These are phyloP conservation scores for Cicer chorassanicum DNA, from an alignment of 306 rosid genomes.

Conservation along the genomic window DNA sequence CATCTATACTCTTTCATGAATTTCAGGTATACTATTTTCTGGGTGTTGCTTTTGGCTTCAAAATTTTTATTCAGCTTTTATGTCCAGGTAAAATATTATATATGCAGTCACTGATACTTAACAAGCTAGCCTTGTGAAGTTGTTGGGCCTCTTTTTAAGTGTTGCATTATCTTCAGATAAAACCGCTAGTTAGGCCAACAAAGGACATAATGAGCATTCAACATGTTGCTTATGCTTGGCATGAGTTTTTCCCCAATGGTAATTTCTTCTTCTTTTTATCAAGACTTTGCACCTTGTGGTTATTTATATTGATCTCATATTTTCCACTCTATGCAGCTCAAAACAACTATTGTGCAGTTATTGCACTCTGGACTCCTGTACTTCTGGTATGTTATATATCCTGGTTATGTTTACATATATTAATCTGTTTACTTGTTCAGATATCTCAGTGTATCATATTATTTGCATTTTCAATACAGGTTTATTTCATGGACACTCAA, in stretches of 20 bases:
- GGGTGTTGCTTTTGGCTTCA: conserved; percentile 79
- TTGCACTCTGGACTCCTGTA: conserved; percentile 86
- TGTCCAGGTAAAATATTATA: conserved; percentile 63
- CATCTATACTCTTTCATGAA: conserved; percentile 42
- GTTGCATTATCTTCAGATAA: conserved; percentile 65
- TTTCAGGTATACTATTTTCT: conserved; percentile 92
- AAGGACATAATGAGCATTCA: conserved; percentile 77
- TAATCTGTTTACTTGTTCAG: conserved; percentile 35
- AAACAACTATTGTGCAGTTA: conserved; percentile 73
- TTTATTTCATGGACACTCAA: conserved; percentile 97
- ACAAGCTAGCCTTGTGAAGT: conserved; percentile 38
- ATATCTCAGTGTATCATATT: conserved; percentile 44
- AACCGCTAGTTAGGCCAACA: conserved; percentile 90
- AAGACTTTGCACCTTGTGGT: conserved; percentile 8
- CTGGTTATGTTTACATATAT: conserved; percentile 39
- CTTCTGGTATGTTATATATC: conserved; percentile 59
- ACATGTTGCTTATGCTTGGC: conserved; percentile 79
- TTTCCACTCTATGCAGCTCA: conserved; percentile 61
- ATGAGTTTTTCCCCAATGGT: conserved; percentile 93
- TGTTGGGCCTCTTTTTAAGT: conserved; percentile 36
- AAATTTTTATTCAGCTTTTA: conserved; percentile 80
- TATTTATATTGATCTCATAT: conserved; percentile 44
- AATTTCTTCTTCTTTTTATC: conserved; percentile 45
- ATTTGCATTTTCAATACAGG: conserved; percentile 61
- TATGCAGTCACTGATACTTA: conserved; percentile 26